Percentiles rank a stretch among this genome's conserved stretches.
Evolutionary conservation across 2,329 filamentous ascomycete species (phyloP).

Genomic region (Penicillium sp.): DNA sequence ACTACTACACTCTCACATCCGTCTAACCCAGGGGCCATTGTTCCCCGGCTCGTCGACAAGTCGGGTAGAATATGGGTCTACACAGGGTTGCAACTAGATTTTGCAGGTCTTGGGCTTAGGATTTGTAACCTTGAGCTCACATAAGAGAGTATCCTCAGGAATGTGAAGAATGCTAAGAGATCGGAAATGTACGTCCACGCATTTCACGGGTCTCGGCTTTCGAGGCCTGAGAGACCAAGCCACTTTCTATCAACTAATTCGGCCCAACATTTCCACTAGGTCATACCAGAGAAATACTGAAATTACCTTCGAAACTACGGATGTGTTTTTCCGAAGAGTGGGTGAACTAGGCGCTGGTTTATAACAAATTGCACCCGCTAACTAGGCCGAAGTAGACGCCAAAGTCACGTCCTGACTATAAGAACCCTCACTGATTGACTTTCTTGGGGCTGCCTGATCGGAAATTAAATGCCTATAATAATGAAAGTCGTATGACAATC

Average conservation of each 20-base stretch:
- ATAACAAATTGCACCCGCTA: neutral
- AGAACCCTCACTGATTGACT: neutral
- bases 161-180: neutral
- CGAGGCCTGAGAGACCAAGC: neutral
- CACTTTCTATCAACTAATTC: neutral
- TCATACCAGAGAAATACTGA: neutral
- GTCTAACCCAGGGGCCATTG: neutral
- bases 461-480: neutral
- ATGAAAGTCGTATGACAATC: neutral
- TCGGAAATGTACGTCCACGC: neutral
- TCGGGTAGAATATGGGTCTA: neutral
- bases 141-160: neutral
- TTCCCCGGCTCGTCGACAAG: neutral
- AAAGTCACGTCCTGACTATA: neutral
- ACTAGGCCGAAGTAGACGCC: neutral
- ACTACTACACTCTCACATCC: neutral
- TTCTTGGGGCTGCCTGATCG: no score
- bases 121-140: neutral
- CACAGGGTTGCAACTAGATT: neutral
- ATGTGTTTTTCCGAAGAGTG: neutral
- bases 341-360: constrained; percentile 1
- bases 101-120: neutral
- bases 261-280: neutral
- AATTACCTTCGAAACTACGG: neutral
- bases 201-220: neutral